Conservation (phyloP, 106 monocot genomes). For the Cymbidium sinense region DNA sequence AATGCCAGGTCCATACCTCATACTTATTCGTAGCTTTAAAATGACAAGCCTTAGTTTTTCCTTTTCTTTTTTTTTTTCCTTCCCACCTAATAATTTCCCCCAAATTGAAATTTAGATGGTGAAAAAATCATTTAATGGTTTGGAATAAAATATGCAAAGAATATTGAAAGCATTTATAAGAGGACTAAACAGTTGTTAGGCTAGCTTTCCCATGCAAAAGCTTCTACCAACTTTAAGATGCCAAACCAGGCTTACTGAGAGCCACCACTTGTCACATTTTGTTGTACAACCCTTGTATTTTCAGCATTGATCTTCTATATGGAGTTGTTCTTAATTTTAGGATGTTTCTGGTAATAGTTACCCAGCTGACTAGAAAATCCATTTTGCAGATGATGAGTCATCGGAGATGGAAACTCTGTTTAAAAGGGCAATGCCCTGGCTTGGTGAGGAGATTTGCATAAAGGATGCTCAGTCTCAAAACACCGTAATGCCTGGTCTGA, state of each 20-base stretch:
- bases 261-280: not conserved
- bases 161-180: not conserved
- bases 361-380: not conserved
- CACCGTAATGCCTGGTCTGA: conserved; percentile 64
- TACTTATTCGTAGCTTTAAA: not conserved
- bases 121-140: not conserved
- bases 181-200: not conserved
- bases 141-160: not conserved
- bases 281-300: not conserved
- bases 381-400: conserved; percentile 58
- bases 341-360: not conserved
- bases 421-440: conserved; percentile 80
- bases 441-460: conserved; percentile 75
- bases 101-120: not conserved
- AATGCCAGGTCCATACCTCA: conserved; percentile 38
- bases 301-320: not conserved
- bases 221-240: not conserved
- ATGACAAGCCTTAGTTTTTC: not conserved
- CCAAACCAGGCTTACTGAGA: not conserved
- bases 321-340: not conserved
- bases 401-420: conserved; percentile 79
- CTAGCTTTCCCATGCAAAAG: not conserved
- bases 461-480: conserved; percentile 64
- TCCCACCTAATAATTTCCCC: too few relatives aligned
- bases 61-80: not conserved